Conservation (phyloP, 23 red algal genomes). For the Gracilaria vermiculophylla region DNA sequence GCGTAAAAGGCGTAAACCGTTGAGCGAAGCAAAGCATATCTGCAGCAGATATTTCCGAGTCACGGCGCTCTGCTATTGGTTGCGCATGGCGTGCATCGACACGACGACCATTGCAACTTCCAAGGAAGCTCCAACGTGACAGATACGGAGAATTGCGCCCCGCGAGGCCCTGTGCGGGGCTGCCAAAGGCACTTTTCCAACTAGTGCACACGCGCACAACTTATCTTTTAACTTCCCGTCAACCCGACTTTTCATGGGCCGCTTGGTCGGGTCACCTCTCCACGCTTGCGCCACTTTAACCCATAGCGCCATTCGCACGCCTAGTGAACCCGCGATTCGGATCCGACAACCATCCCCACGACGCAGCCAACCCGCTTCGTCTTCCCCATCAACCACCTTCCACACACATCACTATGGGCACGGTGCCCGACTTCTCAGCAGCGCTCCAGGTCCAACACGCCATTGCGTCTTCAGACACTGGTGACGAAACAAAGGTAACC, state of each 20-base stretch:
- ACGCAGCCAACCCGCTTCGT: neutral
- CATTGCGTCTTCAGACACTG: neutral
- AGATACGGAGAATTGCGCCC: too few relatives aligned
- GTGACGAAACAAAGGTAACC: conserved; percentile 3
- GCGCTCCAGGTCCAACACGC: neutral
- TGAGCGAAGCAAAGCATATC: neutral
- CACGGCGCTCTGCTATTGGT: neutral
- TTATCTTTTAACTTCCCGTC: too few relatives aligned
- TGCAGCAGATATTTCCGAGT: neutral
- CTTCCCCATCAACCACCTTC: neutral
- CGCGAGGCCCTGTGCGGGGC: too few relatives aligned
- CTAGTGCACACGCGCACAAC: too few relatives aligned
- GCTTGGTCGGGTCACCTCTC: too few relatives aligned
- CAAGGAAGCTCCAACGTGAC: too few relatives aligned
- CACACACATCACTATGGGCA: neutral
- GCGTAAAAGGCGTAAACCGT: too few relatives aligned
- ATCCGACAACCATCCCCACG: neutral
- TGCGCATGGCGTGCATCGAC: neutral
- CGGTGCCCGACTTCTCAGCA: conserved; percentile 26
- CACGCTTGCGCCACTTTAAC: neutral
- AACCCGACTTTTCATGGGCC: too few relatives aligned
- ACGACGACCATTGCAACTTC: neutral
- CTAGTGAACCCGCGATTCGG: too few relatives aligned
- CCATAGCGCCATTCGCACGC: neutral
- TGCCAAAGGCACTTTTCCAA: too few relatives aligned